phyloP scores from a whole-genome alignment of 495 filamentous ascomycete genomes.

The Hyphodiscus hymeniophilus region DNA sequence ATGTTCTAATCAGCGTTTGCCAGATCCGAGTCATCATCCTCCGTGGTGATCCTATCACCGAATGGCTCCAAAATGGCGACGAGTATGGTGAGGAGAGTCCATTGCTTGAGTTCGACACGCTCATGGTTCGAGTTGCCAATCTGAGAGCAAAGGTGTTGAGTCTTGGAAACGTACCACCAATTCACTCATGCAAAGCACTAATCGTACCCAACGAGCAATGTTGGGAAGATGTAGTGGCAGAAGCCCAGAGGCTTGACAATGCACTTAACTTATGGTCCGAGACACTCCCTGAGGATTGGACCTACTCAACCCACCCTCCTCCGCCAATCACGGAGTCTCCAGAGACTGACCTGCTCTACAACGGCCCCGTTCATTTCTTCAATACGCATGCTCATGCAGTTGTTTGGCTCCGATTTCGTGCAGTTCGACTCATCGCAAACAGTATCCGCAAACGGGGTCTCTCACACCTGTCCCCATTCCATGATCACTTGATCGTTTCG shows the following conservation, averaged over 20 bases:
- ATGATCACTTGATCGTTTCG: neutral
- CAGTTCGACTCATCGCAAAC: constrained; percentile 21
- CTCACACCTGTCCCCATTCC: neutral
- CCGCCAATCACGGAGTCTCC: neutral
- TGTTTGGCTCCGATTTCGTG: constrained; percentile 25
- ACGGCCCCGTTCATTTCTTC: constrained; percentile 13
- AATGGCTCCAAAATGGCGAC: constrained; percentile 20
- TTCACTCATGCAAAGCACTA: neutral
- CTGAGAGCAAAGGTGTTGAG: constrained; percentile 15
- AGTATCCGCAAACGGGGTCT: constrained; percentile 20
- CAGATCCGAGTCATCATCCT: constrained; percentile 17
- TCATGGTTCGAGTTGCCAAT: constrained; percentile 20
- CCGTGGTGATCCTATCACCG: constrained; percentile 3
- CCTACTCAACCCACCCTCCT: neutral
- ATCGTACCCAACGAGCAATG: too few relatives aligned
- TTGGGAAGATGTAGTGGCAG: constrained; percentile 12
- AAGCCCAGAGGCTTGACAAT: constrained; percentile 15
- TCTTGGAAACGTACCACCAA: neutral
- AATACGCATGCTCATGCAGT: constrained; percentile 22
- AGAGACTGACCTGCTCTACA: neutral
- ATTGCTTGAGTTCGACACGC: constrained; percentile 11
- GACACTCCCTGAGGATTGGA: neutral
- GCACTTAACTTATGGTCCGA: constrained; percentile 15
- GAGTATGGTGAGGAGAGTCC: constrained; percentile 18
- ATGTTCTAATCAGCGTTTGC: too few relatives aligned